A percentile compares a stretch with the other conserved stretches of the same genome.
Conservation (phyloP, 768 basidiomycete genomes). For the Auriscalpium microsporum region DNA sequence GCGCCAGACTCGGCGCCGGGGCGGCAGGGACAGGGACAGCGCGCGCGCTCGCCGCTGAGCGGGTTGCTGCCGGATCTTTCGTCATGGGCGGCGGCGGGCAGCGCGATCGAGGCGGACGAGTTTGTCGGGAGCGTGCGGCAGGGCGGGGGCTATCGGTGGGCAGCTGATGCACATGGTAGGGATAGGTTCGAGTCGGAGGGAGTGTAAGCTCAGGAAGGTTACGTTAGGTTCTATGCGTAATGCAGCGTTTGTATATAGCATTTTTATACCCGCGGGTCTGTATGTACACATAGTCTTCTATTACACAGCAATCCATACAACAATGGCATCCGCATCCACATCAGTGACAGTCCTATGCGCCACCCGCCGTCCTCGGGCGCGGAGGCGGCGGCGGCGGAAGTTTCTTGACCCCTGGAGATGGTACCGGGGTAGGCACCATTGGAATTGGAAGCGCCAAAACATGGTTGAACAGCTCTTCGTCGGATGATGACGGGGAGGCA, state of each 20-base stretch:
- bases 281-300: too few relatives aligned
- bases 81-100: slow-evolving; percentile 26
- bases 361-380: neutral
- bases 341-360: neutral
- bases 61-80: slow-evolving; percentile 27
- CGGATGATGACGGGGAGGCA: slow-evolving; percentile 73
- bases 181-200: too few relatives aligned
- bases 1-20: slow-evolving; percentile 12
- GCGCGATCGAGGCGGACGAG: slow-evolving; percentile 8
- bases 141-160: neutral
- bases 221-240: too few relatives aligned
- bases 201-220: too few relatives aligned
- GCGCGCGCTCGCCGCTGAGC: slow-evolving; percentile 17
- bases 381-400: slow-evolving; percentile 22
- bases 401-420: slow-evolving; percentile 1
- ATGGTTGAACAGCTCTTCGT: slow-evolving; percentile 72
- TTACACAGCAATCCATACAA: too few relatives aligned
- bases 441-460: slow-evolving; percentile 65
- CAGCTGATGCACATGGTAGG: too few relatives aligned
- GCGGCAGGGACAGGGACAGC: slow-evolving; percentile 1
- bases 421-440: slow-evolving; percentile 32
- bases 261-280: too few relatives aligned
- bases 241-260: too few relatives aligned
- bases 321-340: too few relatives aligned
- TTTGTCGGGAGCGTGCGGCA: slow-evolving; percentile 7